A percentile compares a stretch with the other conserved stretches of the same genome.
These are phyloP conservation scores for Pleodorina starrii DNA, from an alignment of 139 green algal species.

Conservation along the genomic window DNA sequence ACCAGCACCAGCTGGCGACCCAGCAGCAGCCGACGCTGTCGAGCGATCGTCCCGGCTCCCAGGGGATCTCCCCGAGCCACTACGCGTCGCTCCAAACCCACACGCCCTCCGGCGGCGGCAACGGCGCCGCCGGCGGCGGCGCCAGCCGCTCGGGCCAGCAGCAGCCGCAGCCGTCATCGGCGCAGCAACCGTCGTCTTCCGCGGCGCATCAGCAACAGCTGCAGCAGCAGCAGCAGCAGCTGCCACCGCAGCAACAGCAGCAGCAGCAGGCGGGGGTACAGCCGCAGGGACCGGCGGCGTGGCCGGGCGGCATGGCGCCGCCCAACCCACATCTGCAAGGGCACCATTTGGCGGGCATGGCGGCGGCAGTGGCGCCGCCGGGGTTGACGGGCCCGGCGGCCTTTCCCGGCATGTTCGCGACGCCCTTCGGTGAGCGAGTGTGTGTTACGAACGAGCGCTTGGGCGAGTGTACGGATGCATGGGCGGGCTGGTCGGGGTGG, in stretches of 20 bases:
- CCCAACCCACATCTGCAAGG: background rate
- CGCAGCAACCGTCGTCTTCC: background rate
- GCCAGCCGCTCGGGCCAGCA: background rate
- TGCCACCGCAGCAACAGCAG: background rate
- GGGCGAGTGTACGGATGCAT: too few relatives aligned
- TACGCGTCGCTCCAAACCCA: background rate
- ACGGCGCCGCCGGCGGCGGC: background rate
- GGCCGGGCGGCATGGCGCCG: background rate
- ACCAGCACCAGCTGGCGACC: background rate
- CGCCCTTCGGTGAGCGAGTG: background rate
- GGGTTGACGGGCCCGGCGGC: background rate
- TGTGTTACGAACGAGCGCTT: too few relatives aligned
- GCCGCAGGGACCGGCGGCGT: background rate
- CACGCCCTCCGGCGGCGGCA: background rate
- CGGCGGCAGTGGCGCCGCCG: background rate
- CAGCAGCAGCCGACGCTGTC: background rate
- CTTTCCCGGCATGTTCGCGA: conserved; percentile 19
- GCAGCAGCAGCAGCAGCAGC: background rate
- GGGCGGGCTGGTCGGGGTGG: too few relatives aligned
- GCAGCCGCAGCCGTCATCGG: background rate
- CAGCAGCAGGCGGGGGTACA: background rate
- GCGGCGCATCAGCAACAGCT: background rate
- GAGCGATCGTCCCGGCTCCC: background rate
- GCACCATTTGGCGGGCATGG: background rate
- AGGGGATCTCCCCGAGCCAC: conserved; percentile 29